Percentiles rank a stretch among this genome's conserved stretches.
These are phyloP conservation scores for Pseudohyphozyma bogoriensis DNA, from an alignment of 768 basidiomycete species.

Conservation along the genomic window DNA sequence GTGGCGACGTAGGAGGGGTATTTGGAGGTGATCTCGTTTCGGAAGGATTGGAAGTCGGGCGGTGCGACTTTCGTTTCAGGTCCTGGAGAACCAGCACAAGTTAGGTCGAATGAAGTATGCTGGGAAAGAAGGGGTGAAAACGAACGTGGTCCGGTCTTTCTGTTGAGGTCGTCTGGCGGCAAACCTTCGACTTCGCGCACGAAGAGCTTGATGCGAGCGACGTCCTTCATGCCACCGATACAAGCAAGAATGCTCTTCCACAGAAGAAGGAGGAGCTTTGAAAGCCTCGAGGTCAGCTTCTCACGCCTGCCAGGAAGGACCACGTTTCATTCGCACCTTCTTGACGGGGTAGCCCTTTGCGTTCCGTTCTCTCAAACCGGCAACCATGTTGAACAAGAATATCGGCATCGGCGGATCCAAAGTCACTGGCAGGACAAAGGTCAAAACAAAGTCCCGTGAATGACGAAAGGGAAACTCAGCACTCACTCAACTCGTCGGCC, in stretches of 20 bases:
- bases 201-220: conserved; percentile 67
- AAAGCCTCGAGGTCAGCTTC: not conserved
- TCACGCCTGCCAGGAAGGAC: not conserved
- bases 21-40: conserved; percentile 82
- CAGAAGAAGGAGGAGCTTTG: conserved; percentile 74
- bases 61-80: conserved; percentile 67
- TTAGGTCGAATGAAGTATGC: not conserved
- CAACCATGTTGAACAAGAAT: conserved; percentile 82
- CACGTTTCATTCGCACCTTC: conserved; percentile 52
- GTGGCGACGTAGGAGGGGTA: conserved; percentile 86
- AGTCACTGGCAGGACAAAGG: conserved; percentile 54
- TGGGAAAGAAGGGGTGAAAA: not conserved
- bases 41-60: conserved; percentile 78
- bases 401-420: conserved; percentile 88
- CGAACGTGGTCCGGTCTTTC: conserved; percentile 6
- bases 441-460: conserved; percentile 11
- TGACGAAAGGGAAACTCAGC: not conserved
- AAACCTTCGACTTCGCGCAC: conserved; percentile 77
- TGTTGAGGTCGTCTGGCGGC: conserved; percentile 36
- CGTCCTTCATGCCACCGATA: conserved; percentile 83
- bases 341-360: conserved; percentile 95
- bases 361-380: conserved; percentile 79
- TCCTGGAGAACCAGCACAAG: conserved; percentile 37
- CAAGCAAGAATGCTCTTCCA: conserved; percentile 92
- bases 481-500: conserved; percentile 89